A percentile compares a stretch with the other conserved stretches of the same genome.
These are phyloP conservation scores for Lipomyces mesembrius DNA, from an alignment of 805 yeast species.

Conservation along the genomic window DNA sequence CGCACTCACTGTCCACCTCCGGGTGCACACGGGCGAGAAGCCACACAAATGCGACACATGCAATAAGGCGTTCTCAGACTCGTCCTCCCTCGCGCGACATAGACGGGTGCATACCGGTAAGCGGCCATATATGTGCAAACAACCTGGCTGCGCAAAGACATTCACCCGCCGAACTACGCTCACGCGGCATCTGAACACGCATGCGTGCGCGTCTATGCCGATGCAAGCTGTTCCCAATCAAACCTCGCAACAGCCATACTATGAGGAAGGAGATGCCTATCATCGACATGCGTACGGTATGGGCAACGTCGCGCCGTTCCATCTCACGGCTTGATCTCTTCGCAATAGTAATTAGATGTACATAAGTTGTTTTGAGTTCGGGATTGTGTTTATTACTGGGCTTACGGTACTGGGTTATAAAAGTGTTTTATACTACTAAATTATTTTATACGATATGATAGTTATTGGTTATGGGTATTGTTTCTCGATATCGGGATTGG, in stretches of 20 bases:
- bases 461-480: not conserved
- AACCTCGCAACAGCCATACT: constrained; percentile 14
- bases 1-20: constrained; percentile 75
- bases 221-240: constrained; percentile 6
- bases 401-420: not conserved
- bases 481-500: too few species aligned
- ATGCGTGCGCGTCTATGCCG: constrained; percentile 42
- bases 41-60: constrained; percentile 62
- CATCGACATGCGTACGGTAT: constrained; percentile 20
- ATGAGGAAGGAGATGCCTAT: constrained; percentile 21
- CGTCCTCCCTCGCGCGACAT: constrained; percentile 72
- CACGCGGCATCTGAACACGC: constrained; percentile 72
- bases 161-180: constrained; percentile 77
- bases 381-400: not conserved
- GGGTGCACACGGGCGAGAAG: constrained; percentile 83
- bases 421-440: not conserved
- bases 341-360: not conserved
- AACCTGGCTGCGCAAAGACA: constrained; percentile 63
- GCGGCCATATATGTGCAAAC: constrained; percentile 57
- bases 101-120: constrained; percentile 61
- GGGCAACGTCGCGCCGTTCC: constrained; percentile 17
- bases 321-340: constrained; percentile 2
- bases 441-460: not conserved
- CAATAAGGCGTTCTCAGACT: constrained; percentile 37
- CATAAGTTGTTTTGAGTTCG: not conserved